phyloP scores from a whole-genome alignment of 106 monocot genomes.

The Apostasia ramifera region DNA sequence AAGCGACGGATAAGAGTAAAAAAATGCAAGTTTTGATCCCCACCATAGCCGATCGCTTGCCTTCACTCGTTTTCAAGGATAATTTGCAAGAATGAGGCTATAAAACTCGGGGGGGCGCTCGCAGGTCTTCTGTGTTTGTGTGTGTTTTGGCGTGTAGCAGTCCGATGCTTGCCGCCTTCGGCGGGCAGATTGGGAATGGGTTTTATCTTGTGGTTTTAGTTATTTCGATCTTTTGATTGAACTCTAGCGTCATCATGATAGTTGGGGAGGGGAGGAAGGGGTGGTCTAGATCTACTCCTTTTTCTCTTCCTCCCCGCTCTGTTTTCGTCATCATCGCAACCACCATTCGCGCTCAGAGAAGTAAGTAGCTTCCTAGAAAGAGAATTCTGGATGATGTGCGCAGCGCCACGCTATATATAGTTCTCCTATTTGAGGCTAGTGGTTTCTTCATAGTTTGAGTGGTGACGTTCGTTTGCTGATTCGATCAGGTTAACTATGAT shows the following conservation, averaged over 20 bases:
- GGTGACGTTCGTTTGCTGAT: background rate
- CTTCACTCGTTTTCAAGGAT: no score
- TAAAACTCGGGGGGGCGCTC: no score
- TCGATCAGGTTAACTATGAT: background rate
- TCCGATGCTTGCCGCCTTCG: background rate
- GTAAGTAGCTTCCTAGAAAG: background rate
- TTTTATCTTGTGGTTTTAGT: no score
- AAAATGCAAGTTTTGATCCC: no score
- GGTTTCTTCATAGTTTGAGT: no score
- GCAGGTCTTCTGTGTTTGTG: no score
- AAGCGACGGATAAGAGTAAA: no score
- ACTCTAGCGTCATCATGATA: background rate
- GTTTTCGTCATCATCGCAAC: background rate
- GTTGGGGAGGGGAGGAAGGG: background rate
- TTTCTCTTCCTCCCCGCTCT: background rate
- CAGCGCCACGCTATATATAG: no score
- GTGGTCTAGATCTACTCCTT: background rate
- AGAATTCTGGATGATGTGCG: background rate
- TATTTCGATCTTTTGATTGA: background rate
- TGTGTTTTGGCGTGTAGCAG: no score
- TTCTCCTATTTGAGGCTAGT: no score
- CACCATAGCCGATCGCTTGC: no score
- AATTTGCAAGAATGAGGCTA: no score
- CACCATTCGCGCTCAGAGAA: background rate
- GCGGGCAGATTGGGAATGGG: background rate